phyloP scores from a whole-genome alignment of 306 rosid species.

The Herpetospermum pedunculosum region DNA sequence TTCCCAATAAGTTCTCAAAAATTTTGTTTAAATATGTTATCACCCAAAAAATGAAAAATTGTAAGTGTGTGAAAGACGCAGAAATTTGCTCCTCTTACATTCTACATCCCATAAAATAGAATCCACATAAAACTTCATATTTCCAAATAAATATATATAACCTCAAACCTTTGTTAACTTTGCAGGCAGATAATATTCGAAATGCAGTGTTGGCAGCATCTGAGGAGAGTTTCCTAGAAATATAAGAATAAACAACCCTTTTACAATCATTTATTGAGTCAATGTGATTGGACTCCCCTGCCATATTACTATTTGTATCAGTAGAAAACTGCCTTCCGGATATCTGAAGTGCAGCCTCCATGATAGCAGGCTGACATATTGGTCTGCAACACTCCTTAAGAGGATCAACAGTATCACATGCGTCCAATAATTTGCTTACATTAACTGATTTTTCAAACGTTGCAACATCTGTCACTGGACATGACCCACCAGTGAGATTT shows the following conservation, averaged over 20 bases:
- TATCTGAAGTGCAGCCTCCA: conserved; percentile 82
- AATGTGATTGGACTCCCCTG: conserved; percentile 37
- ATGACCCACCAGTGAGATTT: conserved; percentile 80
- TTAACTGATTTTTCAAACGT: conserved; percentile 71
- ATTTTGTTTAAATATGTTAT: neutral
- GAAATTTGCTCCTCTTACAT: neutral
- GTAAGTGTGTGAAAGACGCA: neutral
- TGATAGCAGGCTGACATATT: conserved; percentile 78
- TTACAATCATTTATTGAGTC: conserved; percentile 79
- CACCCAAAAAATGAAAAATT: neutral
- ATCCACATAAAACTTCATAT: neutral
- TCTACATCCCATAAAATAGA: neutral
- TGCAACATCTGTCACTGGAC: conserved; percentile 71
- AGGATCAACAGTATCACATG: conserved; percentile 83
- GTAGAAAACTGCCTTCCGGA: conserved; percentile 48
- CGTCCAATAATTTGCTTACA: conserved; percentile 70
- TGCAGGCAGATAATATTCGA: conserved; percentile 89
- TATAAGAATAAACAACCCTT: conserved; percentile 85
- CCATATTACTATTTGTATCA: conserved; percentile 40
- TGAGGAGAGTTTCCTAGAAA: conserved; percentile 52
- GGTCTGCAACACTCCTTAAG: conserved; percentile 98
- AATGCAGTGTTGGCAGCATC: conserved; percentile 58
- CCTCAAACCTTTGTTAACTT: conserved; percentile 79
- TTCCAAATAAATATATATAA: neutral
- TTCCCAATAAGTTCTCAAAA: neutral